Conservation (phyloP, 202 grass and related monocot genomes). For the Musa balbisiana region DNA sequence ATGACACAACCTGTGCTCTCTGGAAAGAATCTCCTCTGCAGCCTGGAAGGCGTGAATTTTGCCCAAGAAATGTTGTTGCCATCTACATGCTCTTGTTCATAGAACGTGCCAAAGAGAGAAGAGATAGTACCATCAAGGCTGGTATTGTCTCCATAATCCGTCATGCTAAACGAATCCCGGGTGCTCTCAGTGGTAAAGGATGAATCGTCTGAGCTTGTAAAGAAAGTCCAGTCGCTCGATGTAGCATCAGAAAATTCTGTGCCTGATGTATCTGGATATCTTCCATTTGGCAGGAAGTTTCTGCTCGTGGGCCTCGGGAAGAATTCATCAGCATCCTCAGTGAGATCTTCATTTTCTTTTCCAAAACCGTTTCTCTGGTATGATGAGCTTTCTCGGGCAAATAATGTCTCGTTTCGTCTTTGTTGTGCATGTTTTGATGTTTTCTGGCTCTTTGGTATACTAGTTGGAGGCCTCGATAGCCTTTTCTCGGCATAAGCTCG, state of each 20-base stretch:
- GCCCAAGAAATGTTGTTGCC: slow-evolving; percentile 41
- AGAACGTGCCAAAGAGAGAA: slow-evolving; percentile 69
- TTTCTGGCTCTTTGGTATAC: slow-evolving; percentile 48
- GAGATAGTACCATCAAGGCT: slow-evolving; percentile 49
- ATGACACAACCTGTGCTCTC: slow-evolving; percentile 46
- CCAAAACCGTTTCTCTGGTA: slow-evolving; percentile 35
- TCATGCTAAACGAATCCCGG: slow-evolving; percentile 80
- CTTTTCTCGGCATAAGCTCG: slow-evolving; percentile 61
- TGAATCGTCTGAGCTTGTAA: slow-evolving; percentile 95
- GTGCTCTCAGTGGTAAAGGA: slow-evolving; percentile 93
- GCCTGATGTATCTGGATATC: slow-evolving; percentile 53
- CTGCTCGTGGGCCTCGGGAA: slow-evolving; percentile 7
- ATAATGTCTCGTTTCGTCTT: slow-evolving; percentile 28
- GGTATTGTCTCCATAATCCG: slow-evolving; percentile 62
- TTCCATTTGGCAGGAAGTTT: slow-evolving; percentile 35
- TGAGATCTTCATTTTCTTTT: slow-evolving; percentile 29
- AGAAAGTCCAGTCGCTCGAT: slow-evolving; percentile 88
- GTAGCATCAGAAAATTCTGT: slow-evolving; percentile 83
- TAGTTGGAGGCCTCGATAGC: slow-evolving; percentile 28
- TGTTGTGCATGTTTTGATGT: slow-evolving; percentile 40
- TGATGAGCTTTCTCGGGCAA: too few species aligned
- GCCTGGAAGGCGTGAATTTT: slow-evolving; percentile 40
- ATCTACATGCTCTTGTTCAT: slow-evolving; percentile 41
- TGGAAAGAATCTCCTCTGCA: slow-evolving; percentile 54
- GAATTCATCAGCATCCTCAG: slow-evolving; percentile 30